Percentiles rank a stretch among this genome's conserved stretches.
phyloP scores from a whole-genome alignment of 2,329 filamentous ascomycete genomes.

The Hymenoscyphus fructigenus region DNA sequence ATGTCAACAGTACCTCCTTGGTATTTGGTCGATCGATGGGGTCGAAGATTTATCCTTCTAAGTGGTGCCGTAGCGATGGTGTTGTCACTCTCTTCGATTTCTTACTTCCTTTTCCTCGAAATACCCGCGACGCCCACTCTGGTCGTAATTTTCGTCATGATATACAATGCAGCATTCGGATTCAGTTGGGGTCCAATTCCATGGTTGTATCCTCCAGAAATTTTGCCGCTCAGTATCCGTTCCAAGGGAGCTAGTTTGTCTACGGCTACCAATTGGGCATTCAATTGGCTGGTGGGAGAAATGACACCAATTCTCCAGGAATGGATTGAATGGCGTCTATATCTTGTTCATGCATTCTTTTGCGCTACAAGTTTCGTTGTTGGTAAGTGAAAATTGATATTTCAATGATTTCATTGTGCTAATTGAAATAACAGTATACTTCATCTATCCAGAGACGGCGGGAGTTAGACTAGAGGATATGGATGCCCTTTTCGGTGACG shows the following conservation, averaged over 20 bases:
- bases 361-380: conserved; percentile 93
- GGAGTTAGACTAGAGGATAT: conserved; percentile 96
- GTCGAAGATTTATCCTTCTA: conserved; percentile 83
- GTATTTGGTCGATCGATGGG: conserved; percentile 94
- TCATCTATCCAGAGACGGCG: conserved; percentile 95
- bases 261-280: conserved; percentile 96
- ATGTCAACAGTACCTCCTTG: conserved; percentile 91
- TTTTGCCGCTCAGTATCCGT: conserved; percentile 91
- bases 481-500: conserved; percentile 91
- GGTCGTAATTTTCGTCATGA: conserved; percentile 94
- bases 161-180: conserved; percentile 96
- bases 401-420: neutral
- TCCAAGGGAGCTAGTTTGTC: conserved; percentile 96
- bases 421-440: conserved; percentile 69
- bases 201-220: conserved; percentile 98
- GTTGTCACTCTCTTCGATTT: conserved; percentile 82
- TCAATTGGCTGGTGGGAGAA: conserved; percentile 96
- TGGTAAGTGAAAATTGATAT: conserved; percentile 59
- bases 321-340: conserved; percentile 88
- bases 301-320: conserved; percentile 93
- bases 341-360: conserved; percentile 94
- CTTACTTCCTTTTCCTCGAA: conserved; percentile 92
- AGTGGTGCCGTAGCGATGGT: conserved; percentile 89
- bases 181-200: conserved; percentile 98
- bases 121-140: conserved; percentile 73